Evolutionary conservation across 2,329 filamentous ascomycete genomes (phyloP).

Genomic region (Epichloe gansuensis): DNA sequence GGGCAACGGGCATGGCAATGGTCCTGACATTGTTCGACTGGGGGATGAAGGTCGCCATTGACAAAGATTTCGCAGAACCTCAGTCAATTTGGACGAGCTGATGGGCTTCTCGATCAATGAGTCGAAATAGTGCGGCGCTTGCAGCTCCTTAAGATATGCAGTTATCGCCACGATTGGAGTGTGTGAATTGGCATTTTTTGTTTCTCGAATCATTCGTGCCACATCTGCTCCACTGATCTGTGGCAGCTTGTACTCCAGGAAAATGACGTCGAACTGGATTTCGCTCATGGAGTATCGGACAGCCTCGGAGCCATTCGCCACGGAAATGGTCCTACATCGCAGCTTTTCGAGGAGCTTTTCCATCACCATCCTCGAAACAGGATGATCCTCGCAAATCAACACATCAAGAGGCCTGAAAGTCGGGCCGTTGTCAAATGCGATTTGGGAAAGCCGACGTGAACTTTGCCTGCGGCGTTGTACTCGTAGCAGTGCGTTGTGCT

Average conservation of each 20-base stretch:
- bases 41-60: slow-evolving; percentile 76
- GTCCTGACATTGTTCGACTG: slow-evolving; percentile 27
- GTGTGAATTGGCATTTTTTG: slow-evolving; percentile 84
- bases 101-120: slow-evolving; percentile 93
- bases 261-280: slow-evolving; percentile 97
- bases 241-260: slow-evolving; percentile 92
- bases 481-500: slow-evolving; percentile 77
- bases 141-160: slow-evolving; percentile 93
- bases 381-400: slow-evolving; percentile 93
- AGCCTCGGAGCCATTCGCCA: slow-evolving; percentile 79
- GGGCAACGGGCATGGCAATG: slow-evolving; percentile 45
- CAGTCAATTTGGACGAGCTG: slow-evolving; percentile 77
- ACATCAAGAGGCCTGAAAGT: slow-evolving; percentile 85
- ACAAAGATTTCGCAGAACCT: slow-evolving; percentile 76
- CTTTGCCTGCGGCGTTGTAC: slow-evolving; percentile 92
- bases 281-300: slow-evolving; percentile 90
- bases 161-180: slow-evolving; percentile 96
- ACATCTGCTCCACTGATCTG: slow-evolving; percentile 93
- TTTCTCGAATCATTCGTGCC: slow-evolving; percentile 93
- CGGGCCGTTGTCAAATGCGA: slow-evolving; percentile 72
- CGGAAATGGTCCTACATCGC: slow-evolving; percentile 85
- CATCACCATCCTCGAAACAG: slow-evolving; percentile 96
- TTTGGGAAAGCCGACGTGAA: slow-evolving; percentile 84
- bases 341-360: slow-evolving; percentile 93
- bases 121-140: slow-evolving; percentile 91